A percentile compares a stretch with the other conserved stretches of the same genome.
phyloP scores from a whole-genome alignment of 495 filamentous ascomycete genomes.

The Penicillium alfredii region DNA sequence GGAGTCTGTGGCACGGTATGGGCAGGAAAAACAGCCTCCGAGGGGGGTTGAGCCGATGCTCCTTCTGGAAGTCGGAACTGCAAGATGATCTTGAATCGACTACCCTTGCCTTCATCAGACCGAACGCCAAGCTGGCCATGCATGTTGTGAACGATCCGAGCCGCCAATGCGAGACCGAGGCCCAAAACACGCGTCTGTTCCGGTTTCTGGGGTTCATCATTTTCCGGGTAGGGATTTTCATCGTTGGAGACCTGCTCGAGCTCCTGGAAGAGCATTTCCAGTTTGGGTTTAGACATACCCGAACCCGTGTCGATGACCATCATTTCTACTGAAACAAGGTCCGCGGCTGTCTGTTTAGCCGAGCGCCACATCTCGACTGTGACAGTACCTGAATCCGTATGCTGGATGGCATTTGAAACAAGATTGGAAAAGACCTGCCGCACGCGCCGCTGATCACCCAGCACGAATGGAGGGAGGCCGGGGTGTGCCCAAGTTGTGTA shows the following conservation, averaged over 20 bases:
- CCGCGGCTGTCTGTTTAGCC: slow-evolving; percentile 26
- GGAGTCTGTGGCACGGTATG: slow-evolving; percentile 9
- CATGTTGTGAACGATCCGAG: slow-evolving; percentile 75
- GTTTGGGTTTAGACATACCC: slow-evolving; percentile 66
- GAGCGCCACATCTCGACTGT: slow-evolving; percentile 60
- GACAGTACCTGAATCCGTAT: slow-evolving; percentile 66
- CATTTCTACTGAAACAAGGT: slow-evolving; percentile 60
- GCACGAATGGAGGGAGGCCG: slow-evolving; percentile 61
- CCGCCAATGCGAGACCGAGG: slow-evolving; percentile 74
- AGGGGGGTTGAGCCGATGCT: background rate
- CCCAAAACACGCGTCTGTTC: slow-evolving; percentile 50
- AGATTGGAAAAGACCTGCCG: slow-evolving; percentile 79
- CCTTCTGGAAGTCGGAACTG: slow-evolving; percentile 32
- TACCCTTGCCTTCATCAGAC: slow-evolving; percentile 76
- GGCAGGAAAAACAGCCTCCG: background rate
- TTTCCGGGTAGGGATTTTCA: slow-evolving; percentile 18
- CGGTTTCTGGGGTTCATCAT: slow-evolving; percentile 1
- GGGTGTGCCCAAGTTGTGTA: slow-evolving; percentile 63
- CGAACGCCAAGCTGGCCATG: slow-evolving; percentile 79
- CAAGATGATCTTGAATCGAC: slow-evolving; percentile 54
- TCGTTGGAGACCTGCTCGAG: slow-evolving; percentile 76
- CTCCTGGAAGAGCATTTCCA: slow-evolving; percentile 77
- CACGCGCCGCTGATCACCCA: slow-evolving; percentile 74
- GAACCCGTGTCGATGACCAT: slow-evolving; percentile 71
- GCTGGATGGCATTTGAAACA: slow-evolving; percentile 78